phyloP scores from a whole-genome alignment of 202 grass and related monocot species.

The Schoenoplectus triqueter region DNA sequence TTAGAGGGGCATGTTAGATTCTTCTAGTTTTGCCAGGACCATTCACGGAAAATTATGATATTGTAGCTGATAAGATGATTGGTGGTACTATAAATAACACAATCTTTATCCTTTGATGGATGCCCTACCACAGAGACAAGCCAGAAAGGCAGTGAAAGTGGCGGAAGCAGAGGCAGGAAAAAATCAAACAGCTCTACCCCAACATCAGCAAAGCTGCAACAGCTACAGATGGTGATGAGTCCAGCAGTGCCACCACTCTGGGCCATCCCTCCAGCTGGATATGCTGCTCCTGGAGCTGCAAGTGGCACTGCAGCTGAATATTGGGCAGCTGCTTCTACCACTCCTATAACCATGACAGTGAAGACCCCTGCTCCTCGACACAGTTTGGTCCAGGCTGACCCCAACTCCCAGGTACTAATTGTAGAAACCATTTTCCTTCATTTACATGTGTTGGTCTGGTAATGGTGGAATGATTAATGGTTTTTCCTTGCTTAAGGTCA shows the following conservation, averaged over 20 bases:
- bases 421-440: not conserved
- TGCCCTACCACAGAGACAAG: not conserved
- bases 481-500: not conserved
- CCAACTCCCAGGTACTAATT: conserved; percentile 27
- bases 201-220: conserved; percentile 29
- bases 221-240: conserved; percentile 7
- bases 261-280: conserved; percentile 9
- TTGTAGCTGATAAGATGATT: not conserved
- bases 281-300: conserved; percentile 25
- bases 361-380: conserved; percentile 34
- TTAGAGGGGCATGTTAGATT: not conserved
- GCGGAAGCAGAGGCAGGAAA: conserved; percentile 34
- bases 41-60: too few species aligned
- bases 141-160: conserved; percentile 30
- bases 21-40: too few species aligned
- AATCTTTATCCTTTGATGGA: not conserved
- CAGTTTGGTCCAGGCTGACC: conserved; percentile 7
- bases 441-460: not conserved
- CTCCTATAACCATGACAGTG: conserved; percentile 41
- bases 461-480: not conserved
- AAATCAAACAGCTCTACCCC: conserved; percentile 25
- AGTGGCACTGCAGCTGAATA: conserved; percentile 20
- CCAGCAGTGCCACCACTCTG: conserved; percentile 21
- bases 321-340: conserved; percentile 25
- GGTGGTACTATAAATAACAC: conserved; percentile 17